phyloP scores from a whole-genome alignment of 2,329 filamentous ascomycete genomes.

The Cladophialophora immunda region DNA sequence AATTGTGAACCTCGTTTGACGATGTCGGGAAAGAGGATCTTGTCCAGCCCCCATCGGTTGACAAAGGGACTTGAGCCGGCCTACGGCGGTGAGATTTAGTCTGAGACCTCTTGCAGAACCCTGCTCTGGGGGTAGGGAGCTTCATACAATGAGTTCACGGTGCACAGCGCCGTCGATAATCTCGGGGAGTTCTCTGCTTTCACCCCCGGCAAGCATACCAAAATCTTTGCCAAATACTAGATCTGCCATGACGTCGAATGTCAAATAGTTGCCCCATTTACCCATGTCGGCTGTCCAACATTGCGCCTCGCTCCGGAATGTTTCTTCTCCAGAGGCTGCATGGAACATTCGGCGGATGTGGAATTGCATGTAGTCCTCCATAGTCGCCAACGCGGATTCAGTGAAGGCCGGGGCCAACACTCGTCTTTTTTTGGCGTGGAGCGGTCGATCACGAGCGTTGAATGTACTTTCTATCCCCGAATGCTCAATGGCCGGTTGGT shows the following conservation, averaged over 20 bases:
- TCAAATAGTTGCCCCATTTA: constrained; percentile 48
- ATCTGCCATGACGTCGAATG: constrained; percentile 54
- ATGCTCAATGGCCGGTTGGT: constrained; percentile 14
- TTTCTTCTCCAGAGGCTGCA: constrained; percentile 34
- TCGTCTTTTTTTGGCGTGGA: constrained; percentile 41
- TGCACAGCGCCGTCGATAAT: constrained; percentile 19
- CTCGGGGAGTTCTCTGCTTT: constrained; percentile 43
- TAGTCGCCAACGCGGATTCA: constrained; percentile 43
- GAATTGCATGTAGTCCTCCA: constrained; percentile 15
- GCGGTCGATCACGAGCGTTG: constrained; percentile 37
- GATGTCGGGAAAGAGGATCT: constrained; percentile 13
- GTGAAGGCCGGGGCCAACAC: constrained; percentile 47
- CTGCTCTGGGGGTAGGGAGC: not conserved
- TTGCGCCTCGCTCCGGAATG: constrained; percentile 9
- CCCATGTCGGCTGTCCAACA: constrained; percentile 42
- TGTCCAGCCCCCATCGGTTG: constrained; percentile 13
- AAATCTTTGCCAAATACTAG: constrained; percentile 53
- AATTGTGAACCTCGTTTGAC: constrained; percentile 4
- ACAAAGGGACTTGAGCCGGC: constrained; percentile 15
- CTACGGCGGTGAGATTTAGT: not conserved
- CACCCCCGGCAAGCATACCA: constrained; percentile 47
- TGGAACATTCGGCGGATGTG: constrained; percentile 7
- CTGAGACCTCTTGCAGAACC: not conserved
- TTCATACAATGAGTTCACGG: constrained; percentile 14
- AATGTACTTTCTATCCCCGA: constrained; percentile 39